Percentiles rank a stretch among this genome's conserved stretches.
Conservation (phyloP, 768 basidiomycete genomes). For the Phaeotremella skinneri region DNA sequence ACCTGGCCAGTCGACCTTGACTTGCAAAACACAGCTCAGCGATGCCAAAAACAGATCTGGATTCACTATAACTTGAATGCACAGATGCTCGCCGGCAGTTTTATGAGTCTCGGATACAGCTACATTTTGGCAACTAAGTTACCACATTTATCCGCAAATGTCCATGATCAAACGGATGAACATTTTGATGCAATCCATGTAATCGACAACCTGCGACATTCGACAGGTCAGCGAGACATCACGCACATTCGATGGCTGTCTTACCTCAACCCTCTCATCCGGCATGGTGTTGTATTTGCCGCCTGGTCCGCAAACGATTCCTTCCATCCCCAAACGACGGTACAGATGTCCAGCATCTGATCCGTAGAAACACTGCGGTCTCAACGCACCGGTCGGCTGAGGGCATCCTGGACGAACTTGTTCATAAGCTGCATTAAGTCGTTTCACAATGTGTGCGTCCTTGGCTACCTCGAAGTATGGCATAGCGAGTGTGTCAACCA, state of each 20-base stretch:
- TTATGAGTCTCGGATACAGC: no score
- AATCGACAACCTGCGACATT: conserved; percentile 13
- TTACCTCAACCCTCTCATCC: conserved; percentile 23
- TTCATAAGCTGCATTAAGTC: conserved; percentile 15
- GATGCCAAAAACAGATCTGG: no score
- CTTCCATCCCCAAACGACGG: conserved; percentile 11
- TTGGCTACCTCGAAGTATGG: conserved; percentile 22
- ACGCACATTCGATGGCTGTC: neutral
- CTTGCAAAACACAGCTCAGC: no score
- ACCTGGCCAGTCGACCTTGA: no score
- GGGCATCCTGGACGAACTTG: conserved; percentile 11
- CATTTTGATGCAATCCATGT: conserved; percentile 21
- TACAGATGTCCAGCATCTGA: conserved; percentile 19
- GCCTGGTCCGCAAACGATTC: conserved; percentile 23
- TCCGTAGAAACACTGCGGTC: conserved; percentile 17
- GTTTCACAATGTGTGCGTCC: conserved; percentile 18
- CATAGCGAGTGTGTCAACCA: conserved; percentile 15
- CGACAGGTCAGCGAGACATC: neutral
- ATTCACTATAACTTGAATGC: no score
- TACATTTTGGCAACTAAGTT: no score
- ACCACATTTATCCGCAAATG: conserved; percentile 14
- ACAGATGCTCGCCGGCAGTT: no score
- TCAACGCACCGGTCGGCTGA: conserved; percentile 8
- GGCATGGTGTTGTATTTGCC: conserved; percentile 27
- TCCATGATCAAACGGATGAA: conserved; percentile 22